Evolutionary conservation across 805 yeast genomes (phyloP).

Genomic region (Candida maris): DNA sequence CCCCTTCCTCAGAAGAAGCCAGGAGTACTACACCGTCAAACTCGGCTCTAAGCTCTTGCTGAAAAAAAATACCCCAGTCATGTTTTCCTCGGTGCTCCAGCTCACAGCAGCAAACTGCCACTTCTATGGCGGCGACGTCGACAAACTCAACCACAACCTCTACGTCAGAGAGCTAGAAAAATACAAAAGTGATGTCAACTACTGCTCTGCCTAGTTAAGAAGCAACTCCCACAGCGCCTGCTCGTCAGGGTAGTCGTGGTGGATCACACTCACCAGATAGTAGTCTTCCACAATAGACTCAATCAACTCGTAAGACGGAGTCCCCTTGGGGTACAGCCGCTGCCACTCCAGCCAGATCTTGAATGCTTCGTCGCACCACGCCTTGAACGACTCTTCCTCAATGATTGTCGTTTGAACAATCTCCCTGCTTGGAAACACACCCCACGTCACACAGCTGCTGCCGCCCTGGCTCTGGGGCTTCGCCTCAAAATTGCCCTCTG

Average conservation of each 20-base stretch:
- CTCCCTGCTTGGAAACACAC: conserved; percentile 88
- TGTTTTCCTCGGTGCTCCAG: conserved; percentile 45
- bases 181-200: conserved; percentile 31
- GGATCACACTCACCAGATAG: conserved; percentile 78
- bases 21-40: conserved; percentile 35
- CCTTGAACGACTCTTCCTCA: conserved; percentile 87
- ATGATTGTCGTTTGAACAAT: conserved; percentile 89
- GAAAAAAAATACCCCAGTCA: conserved; percentile 42
- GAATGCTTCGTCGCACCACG: conserved; percentile 97
- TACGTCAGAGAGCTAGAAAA: conserved; percentile 35
- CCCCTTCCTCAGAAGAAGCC: conserved; percentile 37
- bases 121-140: conserved; percentile 30
- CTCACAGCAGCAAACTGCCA: conserved; percentile 20
- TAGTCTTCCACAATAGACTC: conserved; percentile 58
- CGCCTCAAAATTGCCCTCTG: conserved; percentile 53
- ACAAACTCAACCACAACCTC: conserved; percentile 24
- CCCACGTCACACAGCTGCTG: conserved; percentile 94
- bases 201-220: conserved; percentile 25
- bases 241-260: conserved; percentile 76
- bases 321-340: conserved; percentile 59
- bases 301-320: conserved; percentile 58
- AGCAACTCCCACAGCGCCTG: conserved; percentile 73
- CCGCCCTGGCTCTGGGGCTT: conserved; percentile 51
- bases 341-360: conserved; percentile 92
- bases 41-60: conserved; percentile 59